Evolutionary conservation across 345 rosid genomes (phyloP).

Genomic region (Abelmoschus esculentus): DNA sequence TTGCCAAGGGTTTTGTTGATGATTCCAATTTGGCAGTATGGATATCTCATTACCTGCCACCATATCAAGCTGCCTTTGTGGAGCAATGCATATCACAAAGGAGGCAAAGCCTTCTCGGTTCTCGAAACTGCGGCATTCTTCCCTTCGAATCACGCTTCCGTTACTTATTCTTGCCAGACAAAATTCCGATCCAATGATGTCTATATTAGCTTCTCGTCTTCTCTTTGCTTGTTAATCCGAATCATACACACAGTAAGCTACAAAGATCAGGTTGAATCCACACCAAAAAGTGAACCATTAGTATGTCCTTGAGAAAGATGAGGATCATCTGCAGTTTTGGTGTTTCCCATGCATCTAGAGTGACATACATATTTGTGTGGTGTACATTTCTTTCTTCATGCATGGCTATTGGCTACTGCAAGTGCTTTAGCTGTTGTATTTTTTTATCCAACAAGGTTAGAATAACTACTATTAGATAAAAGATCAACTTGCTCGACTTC

Average conservation of each 20-base stretch:
- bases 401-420: background rate
- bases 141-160: conserved; percentile 79
- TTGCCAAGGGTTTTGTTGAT: conserved; percentile 58
- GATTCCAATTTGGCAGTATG: conserved; percentile 66
- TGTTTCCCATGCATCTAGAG: background rate
- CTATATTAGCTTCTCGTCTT: conserved; percentile 6
- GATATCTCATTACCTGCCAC: conserved; percentile 79
- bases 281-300: background rate
- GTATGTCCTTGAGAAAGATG: background rate
- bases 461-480: no score
- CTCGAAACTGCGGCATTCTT: conserved; percentile 65
- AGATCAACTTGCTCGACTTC: background rate
- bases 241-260: background rate
- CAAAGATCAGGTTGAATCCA: background rate
- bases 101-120: conserved; percentile 58
- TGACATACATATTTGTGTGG: background rate
- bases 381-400: background rate
- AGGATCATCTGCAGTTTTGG: conserved; percentile 3
- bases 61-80: conserved; percentile 62
- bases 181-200: conserved; percentile 15
- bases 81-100: conserved; percentile 70
- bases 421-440: background rate
- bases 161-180: conserved; percentile 58
- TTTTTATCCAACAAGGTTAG: background rate
- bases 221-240: background rate